Conservation (phyloP, 2,329 filamentous ascomycete species). For the Fusarium tricinctum region DNA sequence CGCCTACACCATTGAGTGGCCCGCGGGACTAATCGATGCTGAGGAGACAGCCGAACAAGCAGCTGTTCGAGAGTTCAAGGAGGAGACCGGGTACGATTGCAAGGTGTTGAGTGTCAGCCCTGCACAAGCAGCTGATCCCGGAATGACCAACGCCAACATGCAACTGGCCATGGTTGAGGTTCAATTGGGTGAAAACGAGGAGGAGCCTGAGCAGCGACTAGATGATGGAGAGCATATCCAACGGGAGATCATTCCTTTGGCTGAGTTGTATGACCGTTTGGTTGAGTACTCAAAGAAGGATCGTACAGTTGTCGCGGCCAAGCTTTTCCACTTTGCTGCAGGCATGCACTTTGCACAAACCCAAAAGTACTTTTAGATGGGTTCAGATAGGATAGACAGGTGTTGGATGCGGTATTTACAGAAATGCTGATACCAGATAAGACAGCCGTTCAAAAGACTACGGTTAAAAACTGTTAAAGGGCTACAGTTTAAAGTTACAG, state of each 20-base stretch:
- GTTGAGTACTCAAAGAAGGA: slow-evolving; percentile 48
- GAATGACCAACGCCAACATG: slow-evolving; percentile 50
- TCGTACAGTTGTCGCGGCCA: slow-evolving; percentile 46
- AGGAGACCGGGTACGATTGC: slow-evolving; percentile 47
- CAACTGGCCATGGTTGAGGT: slow-evolving; percentile 49
- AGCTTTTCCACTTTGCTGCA: slow-evolving; percentile 49
- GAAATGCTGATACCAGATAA: too few species aligned
- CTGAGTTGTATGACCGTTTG: slow-evolving; percentile 45
- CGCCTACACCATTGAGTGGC: slow-evolving; percentile 49
- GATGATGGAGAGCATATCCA: slow-evolving; percentile 49
- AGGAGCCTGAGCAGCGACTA: slow-evolving; percentile 43
- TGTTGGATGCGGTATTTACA: too few species aligned
- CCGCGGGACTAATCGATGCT: slow-evolving; percentile 46
- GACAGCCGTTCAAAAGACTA: too few species aligned
- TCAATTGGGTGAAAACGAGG: slow-evolving; percentile 39
- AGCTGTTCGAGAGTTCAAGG: slow-evolving; percentile 47
- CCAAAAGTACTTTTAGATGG: slow-evolving; percentile 45
- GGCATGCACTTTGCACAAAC: slow-evolving; percentile 50
- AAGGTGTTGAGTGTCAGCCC: slow-evolving; percentile 45
- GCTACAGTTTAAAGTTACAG: too few species aligned
- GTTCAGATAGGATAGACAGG: too few species aligned
- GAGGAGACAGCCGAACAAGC: slow-evolving; percentile 47
- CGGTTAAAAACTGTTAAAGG: too few species aligned
- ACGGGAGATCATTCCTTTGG: slow-evolving; percentile 42
- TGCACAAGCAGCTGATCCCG: slow-evolving; percentile 43